Evolutionary conservation across 164 flowering plant genomes (phyloP), one percentile per base, ranked within the genome.

Genomic region (Aristolochia californica): DNA sequence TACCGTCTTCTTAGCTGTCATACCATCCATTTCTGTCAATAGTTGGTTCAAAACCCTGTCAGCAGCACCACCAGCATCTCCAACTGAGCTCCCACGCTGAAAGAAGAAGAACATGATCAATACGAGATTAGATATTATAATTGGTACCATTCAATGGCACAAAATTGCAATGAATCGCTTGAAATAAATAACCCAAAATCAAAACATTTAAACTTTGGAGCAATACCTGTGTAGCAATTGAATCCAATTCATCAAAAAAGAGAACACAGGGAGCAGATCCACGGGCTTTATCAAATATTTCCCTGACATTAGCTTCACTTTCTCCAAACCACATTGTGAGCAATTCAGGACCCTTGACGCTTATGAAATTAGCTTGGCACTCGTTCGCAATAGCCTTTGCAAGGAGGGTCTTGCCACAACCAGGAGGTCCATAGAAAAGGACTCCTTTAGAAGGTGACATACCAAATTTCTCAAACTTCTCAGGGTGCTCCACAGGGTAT

Each of bases 301-400:
- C 88, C n/a, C 85, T 59, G 38, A 83, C 85, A 67, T 83, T 80
- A n/a, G 88, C 85, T 65, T 83, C 88, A 66, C 88, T 81, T 55
- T 83, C 85, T 68, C 88, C 88, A 68, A 83, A 83, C 88, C 88
- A 81, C 85, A 78, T 83, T 12, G 88, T 83, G 22, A 83, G 69
- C 66, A 83, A 48, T 62, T 83, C 85, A 59, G 88, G 88, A 20
- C 88, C 88, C 62, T 83, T 79, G 52, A 83, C 71, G 62, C 85
- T 83, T 1, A 81, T 83, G 74, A 83, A 83, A 50, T 83, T 83
- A 13, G 83, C 85, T 64, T 83, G 85, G 48, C 88, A 83, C 64
- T 81, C 89, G 60, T 83, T 83, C 23, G 85, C 85, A 61, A 83
- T 83, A 5, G 89, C 89, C 66, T 83, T 83, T 1, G 84, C 85